Evolutionary conservation across 2,329 filamentous ascomycete genomes (phyloP), one percentile per base, ranked within the genome.

Genomic region (Pseudogymnoascus sp.): DNA sequence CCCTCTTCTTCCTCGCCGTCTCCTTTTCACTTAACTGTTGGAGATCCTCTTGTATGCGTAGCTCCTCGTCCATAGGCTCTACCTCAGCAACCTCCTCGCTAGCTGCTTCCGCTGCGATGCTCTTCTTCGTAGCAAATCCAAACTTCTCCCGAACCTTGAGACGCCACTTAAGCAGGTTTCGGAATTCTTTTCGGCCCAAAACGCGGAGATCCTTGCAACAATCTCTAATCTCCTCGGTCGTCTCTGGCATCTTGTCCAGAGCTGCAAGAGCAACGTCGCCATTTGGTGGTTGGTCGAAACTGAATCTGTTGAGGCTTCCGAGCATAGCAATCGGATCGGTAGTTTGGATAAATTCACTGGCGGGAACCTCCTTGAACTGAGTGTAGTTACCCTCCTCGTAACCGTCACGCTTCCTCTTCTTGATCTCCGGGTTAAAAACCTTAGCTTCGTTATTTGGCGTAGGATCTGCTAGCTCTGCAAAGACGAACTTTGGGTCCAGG

Each of bases 391-490:
- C 93, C 76, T 99, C 95, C 68, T 97, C 93, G 68, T 99, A 99
- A 81, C 95, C 95, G 49, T 96, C 93, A 80, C 95, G 84, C 84
- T 97, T 97, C 64, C 95, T 82, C 85, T 97, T 99, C 83, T 97
- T 99, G 73, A 91, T 82, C 74, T 99, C 95, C 0, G 95, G 95
- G 68, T 99, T 97, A 81, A 93, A 99, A 1, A 99, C 95, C 75
- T 96, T 96, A 40, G 95, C 95, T 75, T 99, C 95, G 69, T 97
- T 96, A 76, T 97, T 99, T 1, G 92, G 91, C 0, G 88, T 89
- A 1, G 90, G 86, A 63, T 89, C 90, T 34, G 88, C 80, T n/a
- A 97, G 79, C 75, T 99, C 95, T 34, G 93, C 93, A 72, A 99
- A 99, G 31, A 97, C 95, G 63, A 89, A 86, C 68, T 86, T 86